Base-by-base conservation (phyloP, 2,329 filamentous ascomycete species). In the Calycina herbarum region DNA sequence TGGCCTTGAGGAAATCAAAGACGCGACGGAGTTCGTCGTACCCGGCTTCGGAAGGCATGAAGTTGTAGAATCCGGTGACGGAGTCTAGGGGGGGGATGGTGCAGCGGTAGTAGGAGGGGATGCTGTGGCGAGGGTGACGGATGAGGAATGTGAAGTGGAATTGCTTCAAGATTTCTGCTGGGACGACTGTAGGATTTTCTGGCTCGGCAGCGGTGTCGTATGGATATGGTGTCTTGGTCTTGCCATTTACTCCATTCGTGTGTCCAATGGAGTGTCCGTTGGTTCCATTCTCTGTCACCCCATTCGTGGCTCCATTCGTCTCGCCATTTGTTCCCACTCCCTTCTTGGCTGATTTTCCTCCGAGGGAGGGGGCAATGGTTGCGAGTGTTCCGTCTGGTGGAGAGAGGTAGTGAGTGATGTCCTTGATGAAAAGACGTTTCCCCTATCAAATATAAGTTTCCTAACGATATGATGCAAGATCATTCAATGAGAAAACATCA, bases 81-180 rank as follows among this genome's bases (percentile, higher is more conserved):
- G 89, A 82, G 75, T 91, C 88, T 64, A 97, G 84, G 0, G 95
- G 95, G 15, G 95, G 94, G 63, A 97, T 86, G 60, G 92, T 96
- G 85, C 94, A 98, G 72, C 94, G 90, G 83, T 90, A 97, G 82
- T 94, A 98, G 58, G 92, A 96, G 7, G 95, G 95, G 70, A 98
- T 94, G 73, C 92, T 91, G 76, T 88, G 88, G 73, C 92, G 88
- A n/a, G 95, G 95, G 77, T 98, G 93, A 65, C 95, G 94, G 82
- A 99, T 98, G 69, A 98, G 85, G 80, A 99, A 98, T 27, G 94
- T 92, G 81, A 94, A 98, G 79, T 97, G 93, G 80, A 96, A 98
- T 71, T 87, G 83, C 74, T 87, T 85, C 65, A 98, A 82, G 66
- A 92, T 81, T 35, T 87, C 86, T 33, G 86, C 79, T 2, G 95